Evolutionary conservation across 495 filamentous ascomycete species (phyloP), one percentile per base, ranked within the genome.

Genomic region (Apodospora peruviana): DNA sequence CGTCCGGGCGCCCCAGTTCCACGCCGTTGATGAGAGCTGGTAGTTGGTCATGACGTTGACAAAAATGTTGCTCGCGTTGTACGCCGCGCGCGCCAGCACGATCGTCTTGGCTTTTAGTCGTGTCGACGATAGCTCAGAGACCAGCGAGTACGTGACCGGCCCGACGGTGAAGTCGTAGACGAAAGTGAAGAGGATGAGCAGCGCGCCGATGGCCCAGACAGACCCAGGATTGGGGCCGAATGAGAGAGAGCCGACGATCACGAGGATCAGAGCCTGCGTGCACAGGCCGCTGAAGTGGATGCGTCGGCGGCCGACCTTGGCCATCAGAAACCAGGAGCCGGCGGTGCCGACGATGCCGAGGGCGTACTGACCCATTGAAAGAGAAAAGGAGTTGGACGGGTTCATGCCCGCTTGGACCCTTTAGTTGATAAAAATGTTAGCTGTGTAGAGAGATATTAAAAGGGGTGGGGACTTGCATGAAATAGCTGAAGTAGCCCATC

Each of bases 401-500:
- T 64, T 55, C 24, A 87, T 70, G 8, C 85, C 85, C 2, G 85
- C 85, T 55, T 83, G 80, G 35, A 79, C 68, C n/a, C n/a, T n/a
- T n/a, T n/a, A n/a, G n/a, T n/a, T n/a, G n/a, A n/a, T n/a, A n/a
- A n/a, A n/a, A n/a, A n/a, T n/a, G n/a, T n/a, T n/a, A n/a, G n/a
- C n/a, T n/a, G n/a, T n/a, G n/a, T n/a, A n/a, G n/a, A n/a, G n/a
- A n/a, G n/a, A n/a, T n/a, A n/a, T n/a, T n/a, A n/a, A n/a, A n/a
- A n/a, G n/a, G n/a, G n/a, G n/a, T n/a, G n/a, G n/a, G n/a, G n/a
- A n/a, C n/a, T n/a, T n/a, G n/a, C 53, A 84, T 66, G 65, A 88
- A 89, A 58, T 86, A 85, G 11, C 82, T 81, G 21, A 78, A 82
- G 62, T 84, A 87, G 20, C 83, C 84, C 60, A 79, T 81, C 57